Base-by-base conservation (phyloP, 1,139 yeast species). In the Candida glucosophila region DNA sequence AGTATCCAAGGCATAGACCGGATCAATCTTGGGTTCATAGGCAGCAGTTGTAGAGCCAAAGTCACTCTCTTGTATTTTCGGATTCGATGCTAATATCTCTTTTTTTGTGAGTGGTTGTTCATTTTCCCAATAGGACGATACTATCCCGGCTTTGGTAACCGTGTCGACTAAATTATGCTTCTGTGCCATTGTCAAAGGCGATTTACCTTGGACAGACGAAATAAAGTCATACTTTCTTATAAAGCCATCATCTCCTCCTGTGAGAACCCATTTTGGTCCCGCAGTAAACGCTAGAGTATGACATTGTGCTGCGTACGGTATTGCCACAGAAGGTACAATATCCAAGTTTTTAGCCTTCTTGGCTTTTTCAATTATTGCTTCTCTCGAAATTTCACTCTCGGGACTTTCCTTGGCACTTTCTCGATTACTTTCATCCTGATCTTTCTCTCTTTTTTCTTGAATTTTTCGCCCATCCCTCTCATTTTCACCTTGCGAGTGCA, bases 211-310 rank as follows among this genome's bases (percentile, higher is more conserved):
- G 15, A 90, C 71, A 1, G 95, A 80, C 19, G 78, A 79, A 23
- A 77, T 68, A 37, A 90, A 80, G 50, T 92, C 95, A 52, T 79
- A 90, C 45, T 82, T 83, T 26, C 98, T 61, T 22, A 90, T 81
- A 42, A 77, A 83, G 8, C 99, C 99, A 49, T 90, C 99, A 38
- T 83, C 92, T 5, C 98, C 98, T 12, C 99, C 99, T 1, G 95
- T 79, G 42, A 88, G 76, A 29, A 90, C 64, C 80, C 88, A 88
- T 45, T 78, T 78, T 23, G 90, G 78, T 6, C 94, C 95, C 44
- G 73, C 74, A 1, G 95, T 73, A 29, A 86, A 62, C 5, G 92
- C 80, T 27, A 90, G 45, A 5, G 92, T 67, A 50, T 86, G 86
- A 22, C 93, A 75, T 26, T 75, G 74, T 0, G 77, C 52, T 3